Evolutionary conservation across 2,329 filamentous ascomycete genomes (phyloP).

Genomic region (Sporothrix pallida): DNA sequence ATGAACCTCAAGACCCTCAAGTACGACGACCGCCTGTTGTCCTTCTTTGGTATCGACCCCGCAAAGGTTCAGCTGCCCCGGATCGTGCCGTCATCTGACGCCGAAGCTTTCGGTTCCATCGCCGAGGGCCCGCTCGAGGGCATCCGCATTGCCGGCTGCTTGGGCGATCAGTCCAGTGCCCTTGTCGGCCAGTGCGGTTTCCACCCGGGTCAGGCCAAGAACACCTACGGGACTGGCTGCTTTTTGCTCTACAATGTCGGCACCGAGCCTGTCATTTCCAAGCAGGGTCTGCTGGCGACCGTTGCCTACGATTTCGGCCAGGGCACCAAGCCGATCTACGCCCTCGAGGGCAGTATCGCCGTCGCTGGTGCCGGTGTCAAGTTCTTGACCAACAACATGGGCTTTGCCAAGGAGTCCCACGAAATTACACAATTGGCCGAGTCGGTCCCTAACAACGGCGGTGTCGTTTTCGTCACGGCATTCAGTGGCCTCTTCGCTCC

Average conservation of each 20-base stretch:
- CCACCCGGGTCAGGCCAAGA: conserved; percentile 81
- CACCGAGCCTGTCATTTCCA: conserved; percentile 81
- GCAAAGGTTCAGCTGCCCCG: conserved; percentile 77
- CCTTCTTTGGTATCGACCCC: conserved; percentile 75
- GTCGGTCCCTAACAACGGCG: conserved; percentile 73
- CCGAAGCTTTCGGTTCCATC: conserved; percentile 73
- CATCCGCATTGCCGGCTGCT: conserved; percentile 77
- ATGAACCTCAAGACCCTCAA: conserved; percentile 83
- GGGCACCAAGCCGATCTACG: conserved; percentile 69
- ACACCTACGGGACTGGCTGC: conserved; percentile 89
- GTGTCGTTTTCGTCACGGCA: conserved; percentile 85
- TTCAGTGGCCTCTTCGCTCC: conserved; percentile 91
- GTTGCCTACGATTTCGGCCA: conserved; percentile 81
- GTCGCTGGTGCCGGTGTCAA: conserved; percentile 83
- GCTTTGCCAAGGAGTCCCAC: conserved; percentile 59
- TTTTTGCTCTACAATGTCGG: conserved; percentile 91
- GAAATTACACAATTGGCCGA: conserved; percentile 59
- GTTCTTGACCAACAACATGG: conserved; percentile 70
- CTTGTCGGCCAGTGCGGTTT: conserved; percentile 87
- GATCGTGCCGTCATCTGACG: conserved; percentile 81
- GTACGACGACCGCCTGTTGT: conserved; percentile 77
- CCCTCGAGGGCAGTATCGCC: conserved; percentile 82
- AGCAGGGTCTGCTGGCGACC: conserved; percentile 81
- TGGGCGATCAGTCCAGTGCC: conserved; percentile 86
- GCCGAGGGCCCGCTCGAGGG: conserved; percentile 70